Evolutionary conservation across 1,139 yeast genomes (phyloP).

Genomic region (Suhomyces terraborum): DNA sequence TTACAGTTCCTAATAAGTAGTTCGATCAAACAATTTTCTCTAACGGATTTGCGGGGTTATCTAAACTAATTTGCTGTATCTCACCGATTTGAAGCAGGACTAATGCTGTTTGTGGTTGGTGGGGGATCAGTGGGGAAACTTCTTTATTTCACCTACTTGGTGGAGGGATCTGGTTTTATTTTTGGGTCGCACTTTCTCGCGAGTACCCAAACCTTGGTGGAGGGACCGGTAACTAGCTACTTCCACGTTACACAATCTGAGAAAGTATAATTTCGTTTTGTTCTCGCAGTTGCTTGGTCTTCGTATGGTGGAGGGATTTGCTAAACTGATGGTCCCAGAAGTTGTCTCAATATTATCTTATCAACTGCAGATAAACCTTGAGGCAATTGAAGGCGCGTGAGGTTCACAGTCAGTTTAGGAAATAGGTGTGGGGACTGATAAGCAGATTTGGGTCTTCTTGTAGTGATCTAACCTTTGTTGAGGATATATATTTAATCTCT

Average conservation of each 20-base stretch:
- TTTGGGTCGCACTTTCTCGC: not conserved
- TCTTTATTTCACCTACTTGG: too few relatives aligned
- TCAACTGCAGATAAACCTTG: not conserved
- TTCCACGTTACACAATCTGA: not conserved
- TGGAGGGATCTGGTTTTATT: not conserved
- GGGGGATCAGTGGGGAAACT: not conserved
- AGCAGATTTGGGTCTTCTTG: not conserved
- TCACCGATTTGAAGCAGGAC: too few relatives aligned
- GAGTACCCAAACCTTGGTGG: constrained; percentile 1
- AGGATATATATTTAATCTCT: constrained; percentile 1
- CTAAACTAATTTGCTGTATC: too few relatives aligned
- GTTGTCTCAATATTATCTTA: not conserved
- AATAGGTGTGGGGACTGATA: constrained; percentile 12
- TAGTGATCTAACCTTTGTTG: not conserved
- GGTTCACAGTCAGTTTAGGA: constrained; percentile 2
- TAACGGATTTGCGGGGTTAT: not conserved
- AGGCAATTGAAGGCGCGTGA: constrained; percentile 2
- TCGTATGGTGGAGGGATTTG: constrained; percentile 1
- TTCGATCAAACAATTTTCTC: not conserved
- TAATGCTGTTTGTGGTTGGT: not conserved
- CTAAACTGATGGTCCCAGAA: not conserved
- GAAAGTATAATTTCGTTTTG: not conserved
- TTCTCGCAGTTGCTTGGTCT: not conserved
- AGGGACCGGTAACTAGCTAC: constrained; percentile 3
- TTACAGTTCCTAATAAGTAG: not conserved